Percentiles rank a stretch among this genome's conserved stretches.
Conservation (phyloP, 345 rosid genomes). For the Geranium rotundifolium region DNA sequence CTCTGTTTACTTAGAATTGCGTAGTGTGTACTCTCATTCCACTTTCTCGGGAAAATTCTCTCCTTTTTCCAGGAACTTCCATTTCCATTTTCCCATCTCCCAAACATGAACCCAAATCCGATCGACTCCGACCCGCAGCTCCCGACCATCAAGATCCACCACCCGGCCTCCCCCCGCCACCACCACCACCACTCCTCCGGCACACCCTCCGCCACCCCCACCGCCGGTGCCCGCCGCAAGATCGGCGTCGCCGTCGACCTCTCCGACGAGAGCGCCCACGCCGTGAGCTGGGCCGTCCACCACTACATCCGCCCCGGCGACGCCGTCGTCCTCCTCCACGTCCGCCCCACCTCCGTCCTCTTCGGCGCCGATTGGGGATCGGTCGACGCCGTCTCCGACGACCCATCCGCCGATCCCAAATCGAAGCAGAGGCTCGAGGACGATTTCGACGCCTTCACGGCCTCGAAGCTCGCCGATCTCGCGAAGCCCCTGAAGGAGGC, state of each 20-base stretch:
- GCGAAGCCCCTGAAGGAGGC: constrained; percentile 30
- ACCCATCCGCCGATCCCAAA: neutral
- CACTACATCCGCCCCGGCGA: constrained; percentile 91
- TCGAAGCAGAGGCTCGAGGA: constrained; percentile 12
- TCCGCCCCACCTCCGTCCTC: constrained; percentile 85
- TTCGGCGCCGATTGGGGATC: constrained; percentile 7
- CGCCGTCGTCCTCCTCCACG: constrained; percentile 87
- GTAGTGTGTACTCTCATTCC: too few relatives aligned
- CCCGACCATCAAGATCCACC: constrained; percentile 70
- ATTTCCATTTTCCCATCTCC: too few relatives aligned
- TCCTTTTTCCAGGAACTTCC: too few relatives aligned
- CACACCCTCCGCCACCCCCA: constrained; percentile 50
- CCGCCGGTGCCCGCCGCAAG: constrained; percentile 77
- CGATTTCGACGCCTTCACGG: constrained; percentile 26
- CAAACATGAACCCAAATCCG: constrained; percentile 16
- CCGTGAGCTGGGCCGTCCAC: constrained; percentile 82
- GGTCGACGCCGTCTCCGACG: neutral
- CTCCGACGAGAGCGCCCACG: constrained; percentile 68
- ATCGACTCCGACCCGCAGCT: constrained; percentile 48
- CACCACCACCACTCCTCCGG: constrained; percentile 21
- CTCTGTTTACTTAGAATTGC: too few relatives aligned
- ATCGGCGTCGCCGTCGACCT: constrained; percentile 91
- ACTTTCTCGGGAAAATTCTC: too few relatives aligned
- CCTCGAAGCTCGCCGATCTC: constrained; percentile 24
- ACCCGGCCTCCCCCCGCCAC: constrained; percentile 29